Base-by-base conservation (phyloP, 2,329 filamentous ascomycete genomes). In the Cytospora paraplurivora region DNA sequence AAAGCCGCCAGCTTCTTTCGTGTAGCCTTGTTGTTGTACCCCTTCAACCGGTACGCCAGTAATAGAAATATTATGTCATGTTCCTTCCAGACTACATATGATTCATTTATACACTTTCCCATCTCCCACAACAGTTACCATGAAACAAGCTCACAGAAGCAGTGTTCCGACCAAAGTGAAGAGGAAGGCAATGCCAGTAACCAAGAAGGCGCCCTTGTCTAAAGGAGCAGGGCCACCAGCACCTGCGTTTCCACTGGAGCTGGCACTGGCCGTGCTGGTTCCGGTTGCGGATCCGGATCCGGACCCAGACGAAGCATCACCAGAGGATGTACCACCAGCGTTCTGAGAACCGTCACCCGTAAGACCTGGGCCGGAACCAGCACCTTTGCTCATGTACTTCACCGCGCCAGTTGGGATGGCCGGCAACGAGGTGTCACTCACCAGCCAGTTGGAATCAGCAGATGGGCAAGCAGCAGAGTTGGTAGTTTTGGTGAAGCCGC, bases 291-390 rank as follows among this genome's bases (percentile, higher is more conserved):
- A 72, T 56, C 75, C 72, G 19, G 72, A 73, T 38, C 76, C 78
- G 35, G 77, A 78, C 44, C 77, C 77, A 32, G 77, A 72, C 1
- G 69, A 53, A 41, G 77, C 76, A 58, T 75, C 75, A 41, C 76
- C 77, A 17, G 81, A 81, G 47, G 81, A 80, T 19, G 79, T 79
- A 52, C 78, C 78, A 7, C 75, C 77, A 12, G 80, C 78, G 56
- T 81, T 78, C 76, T 86, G 84, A 27, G 84, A 87, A 32, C 84
- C 84, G 21, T 72, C 69, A 7, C 83, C 83, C 4, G 73, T 74
- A 17, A 86, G 78, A 67, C 84, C 84, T 13, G 82, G 82, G 2
- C 83, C 84, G 1, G 71, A 69, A 38, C 84, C 84, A 55, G 83
- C 83, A 69, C 84, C 84, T 10, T 76, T 71, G 41, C 75, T 77